A percentile compares a stretch with the other conserved stretches of the same genome.
These are phyloP conservation scores for Wallacemonas sp. DNA, from an alignment of 208 protist species.

Conservation along the genomic window DNA sequence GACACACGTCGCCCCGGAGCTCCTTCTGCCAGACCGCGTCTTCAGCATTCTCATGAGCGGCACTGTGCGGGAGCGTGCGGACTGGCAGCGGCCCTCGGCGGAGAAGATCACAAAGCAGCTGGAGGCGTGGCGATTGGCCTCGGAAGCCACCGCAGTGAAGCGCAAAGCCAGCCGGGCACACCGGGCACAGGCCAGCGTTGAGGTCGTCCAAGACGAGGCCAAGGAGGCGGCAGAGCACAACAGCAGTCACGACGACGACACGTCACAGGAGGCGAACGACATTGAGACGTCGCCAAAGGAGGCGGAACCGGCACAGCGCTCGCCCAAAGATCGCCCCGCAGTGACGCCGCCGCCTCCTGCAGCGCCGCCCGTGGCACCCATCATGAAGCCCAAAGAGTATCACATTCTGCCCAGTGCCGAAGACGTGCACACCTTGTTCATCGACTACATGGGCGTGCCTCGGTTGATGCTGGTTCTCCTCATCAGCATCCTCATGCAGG, in stretches of 20 bases:
- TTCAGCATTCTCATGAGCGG: slow-evolving; percentile 39
- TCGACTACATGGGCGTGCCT: slow-evolving; percentile 38
- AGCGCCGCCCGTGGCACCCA: neutral
- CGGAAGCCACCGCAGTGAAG: slow-evolving; percentile 29
- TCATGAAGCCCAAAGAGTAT: neutral
- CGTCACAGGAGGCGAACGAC: too few relatives aligned
- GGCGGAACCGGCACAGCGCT: too few relatives aligned
- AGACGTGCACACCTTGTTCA: slow-evolving; percentile 46
- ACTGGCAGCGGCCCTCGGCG: slow-evolving; percentile 22
- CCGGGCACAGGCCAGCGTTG: neutral
- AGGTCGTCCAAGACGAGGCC: too few relatives aligned
- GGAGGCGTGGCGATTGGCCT: slow-evolving; percentile 25
- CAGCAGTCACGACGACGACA: too few relatives aligned
- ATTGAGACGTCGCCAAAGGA: too few relatives aligned
- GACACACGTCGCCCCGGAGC: slow-evolving; percentile 32
- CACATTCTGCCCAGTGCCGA: slow-evolving; percentile 30
- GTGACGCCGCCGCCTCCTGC: neutral
- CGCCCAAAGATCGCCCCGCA: too few relatives aligned
- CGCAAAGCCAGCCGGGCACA: slow-evolving; percentile 23
- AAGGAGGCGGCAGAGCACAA: too few relatives aligned
- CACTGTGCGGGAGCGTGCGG: slow-evolving; percentile 36
- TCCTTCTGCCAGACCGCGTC: slow-evolving; percentile 51
- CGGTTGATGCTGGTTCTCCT: slow-evolving; percentile 34
- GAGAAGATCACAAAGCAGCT: slow-evolving; percentile 32
- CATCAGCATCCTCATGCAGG: slow-evolving; percentile 45